A percentile compares a stretch with the other conserved stretches of the same genome.
phyloP scores from a whole-genome alignment of 2,329 filamentous ascomycete genomes.

The Trichoderma hamatum region DNA sequence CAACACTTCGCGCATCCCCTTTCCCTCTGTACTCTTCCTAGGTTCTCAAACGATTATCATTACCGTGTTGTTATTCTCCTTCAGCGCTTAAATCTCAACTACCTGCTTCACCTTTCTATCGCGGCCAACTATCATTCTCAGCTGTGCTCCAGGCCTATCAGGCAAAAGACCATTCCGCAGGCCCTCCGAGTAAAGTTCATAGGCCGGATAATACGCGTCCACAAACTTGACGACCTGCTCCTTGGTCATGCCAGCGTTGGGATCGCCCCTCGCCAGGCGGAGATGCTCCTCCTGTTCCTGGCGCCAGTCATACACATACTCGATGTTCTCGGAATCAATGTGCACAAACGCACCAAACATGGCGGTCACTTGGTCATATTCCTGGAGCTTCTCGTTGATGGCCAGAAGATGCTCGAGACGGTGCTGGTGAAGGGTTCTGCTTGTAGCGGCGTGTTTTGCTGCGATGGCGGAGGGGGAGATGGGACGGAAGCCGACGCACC shows the following conservation, averaged over 20 bases:
- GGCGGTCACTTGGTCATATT: slow-evolving; percentile 54
- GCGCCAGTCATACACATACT: slow-evolving; percentile 84
- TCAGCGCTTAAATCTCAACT: slow-evolving; percentile 40
- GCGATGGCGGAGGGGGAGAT: slow-evolving; percentile 56
- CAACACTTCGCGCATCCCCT: background rate
- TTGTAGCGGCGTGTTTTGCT: slow-evolving; percentile 54
- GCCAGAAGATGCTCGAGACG: slow-evolving; percentile 53
- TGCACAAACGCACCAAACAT: slow-evolving; percentile 60
- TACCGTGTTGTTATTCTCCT: background rate
- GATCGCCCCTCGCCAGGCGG: slow-evolving; percentile 61
- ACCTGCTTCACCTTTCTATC: slow-evolving; percentile 63
- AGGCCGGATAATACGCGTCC: slow-evolving; percentile 69
- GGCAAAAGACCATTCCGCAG: slow-evolving; percentile 61
- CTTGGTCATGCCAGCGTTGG: slow-evolving; percentile 72
- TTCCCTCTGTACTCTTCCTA: background rate
- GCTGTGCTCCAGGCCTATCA: slow-evolving; percentile 55
- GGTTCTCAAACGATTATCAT: background rate
- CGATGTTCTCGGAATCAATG: slow-evolving; percentile 69
- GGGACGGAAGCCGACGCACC: slow-evolving; percentile 83
- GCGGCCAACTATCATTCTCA: slow-evolving; percentile 63
- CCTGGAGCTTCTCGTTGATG: slow-evolving; percentile 52
- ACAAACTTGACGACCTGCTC: slow-evolving; percentile 78
- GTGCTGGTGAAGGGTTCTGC: slow-evolving; percentile 53
- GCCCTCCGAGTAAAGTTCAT: slow-evolving; percentile 67
- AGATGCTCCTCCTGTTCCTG: slow-evolving; percentile 77